Conservation (phyloP, 257 asterid genomes). For the Hygrophila difformis region DNA sequence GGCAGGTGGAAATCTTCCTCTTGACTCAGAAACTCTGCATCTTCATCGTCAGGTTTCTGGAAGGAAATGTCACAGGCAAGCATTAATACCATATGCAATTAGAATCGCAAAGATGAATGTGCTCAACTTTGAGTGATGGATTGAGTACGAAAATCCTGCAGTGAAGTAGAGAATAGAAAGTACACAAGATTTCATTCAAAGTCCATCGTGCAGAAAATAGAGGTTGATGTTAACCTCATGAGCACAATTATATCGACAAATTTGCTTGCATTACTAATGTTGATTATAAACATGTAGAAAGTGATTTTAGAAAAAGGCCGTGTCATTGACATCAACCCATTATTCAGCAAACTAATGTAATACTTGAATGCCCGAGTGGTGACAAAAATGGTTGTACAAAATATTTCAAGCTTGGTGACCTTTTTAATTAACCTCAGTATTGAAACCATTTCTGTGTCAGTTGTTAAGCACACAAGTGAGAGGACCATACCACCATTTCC, state of each 20-base stretch:
- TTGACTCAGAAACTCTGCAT: conserved; percentile 45
- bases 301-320: no score
- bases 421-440: background rate
- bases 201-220: background rate
- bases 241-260: background rate
- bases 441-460: background rate
- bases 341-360: background rate
- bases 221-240: background rate
- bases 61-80: background rate
- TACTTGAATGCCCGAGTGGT: background rate
- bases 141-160: no score
- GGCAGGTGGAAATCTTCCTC: conserved; percentile 91
- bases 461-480: background rate
- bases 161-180: background rate
- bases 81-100: no score
- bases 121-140: no score
- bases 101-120: no score
- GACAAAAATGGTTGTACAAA: background rate
- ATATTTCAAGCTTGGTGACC: background rate
- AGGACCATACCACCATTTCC: conserved; percentile 80
- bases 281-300: no score
- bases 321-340: no score
- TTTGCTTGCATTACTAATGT: no score
- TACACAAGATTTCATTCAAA: background rate
- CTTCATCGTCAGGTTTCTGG: conserved; percentile 89